A percentile compares a stretch with the other conserved stretches of the same genome.
Evolutionary conservation across 768 basidiomycete species (phyloP).

Genomic region (Lyophyllum shimeji): DNA sequence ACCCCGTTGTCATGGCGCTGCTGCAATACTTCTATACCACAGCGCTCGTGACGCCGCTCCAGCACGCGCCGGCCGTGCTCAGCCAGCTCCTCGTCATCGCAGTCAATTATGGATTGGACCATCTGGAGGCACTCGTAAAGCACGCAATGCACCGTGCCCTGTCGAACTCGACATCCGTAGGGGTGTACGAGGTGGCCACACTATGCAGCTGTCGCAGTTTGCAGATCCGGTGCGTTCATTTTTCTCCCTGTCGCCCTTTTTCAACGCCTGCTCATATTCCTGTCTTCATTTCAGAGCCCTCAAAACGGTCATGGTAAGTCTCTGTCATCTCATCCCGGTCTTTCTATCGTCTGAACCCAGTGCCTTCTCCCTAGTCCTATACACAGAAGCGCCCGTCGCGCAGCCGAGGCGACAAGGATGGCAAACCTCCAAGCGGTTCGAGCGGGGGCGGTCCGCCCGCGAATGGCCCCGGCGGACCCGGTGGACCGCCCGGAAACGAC

Average conservation of each 20-base stretch:
- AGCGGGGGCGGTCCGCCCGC: conserved; percentile 34
- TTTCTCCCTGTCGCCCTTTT: conserved; percentile 17
- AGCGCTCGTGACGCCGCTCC: conserved; percentile 83
- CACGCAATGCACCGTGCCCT: conserved; percentile 93
- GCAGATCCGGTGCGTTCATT: conserved; percentile 68
- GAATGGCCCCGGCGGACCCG: conserved; percentile 24
- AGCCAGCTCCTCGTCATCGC: conserved; percentile 84
- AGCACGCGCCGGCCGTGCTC: conserved; percentile 87
- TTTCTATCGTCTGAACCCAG: neutral
- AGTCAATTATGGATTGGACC: conserved; percentile 75
- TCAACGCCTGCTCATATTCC: conserved; percentile 12
- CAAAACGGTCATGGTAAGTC: conserved; percentile 78
- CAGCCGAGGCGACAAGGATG: conserved; percentile 48
- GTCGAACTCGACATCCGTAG: conserved; percentile 82
- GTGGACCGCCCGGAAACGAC: conserved; percentile 22
- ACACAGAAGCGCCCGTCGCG: conserved; percentile 74
- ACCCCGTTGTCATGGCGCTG: conserved; percentile 83
- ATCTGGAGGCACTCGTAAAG: conserved; percentile 79
- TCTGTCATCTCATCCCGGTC: neutral
- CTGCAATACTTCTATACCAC: conserved; percentile 94
- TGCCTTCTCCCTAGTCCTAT: conserved; percentile 54
- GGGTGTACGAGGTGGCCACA: conserved; percentile 94
- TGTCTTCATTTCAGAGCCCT: conserved; percentile 50
- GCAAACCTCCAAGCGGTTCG: conserved; percentile 33
- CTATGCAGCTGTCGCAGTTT: conserved; percentile 85